phyloP scores from a whole-genome alignment of 106 monocot genomes.

The Dendrobium nobile region DNA sequence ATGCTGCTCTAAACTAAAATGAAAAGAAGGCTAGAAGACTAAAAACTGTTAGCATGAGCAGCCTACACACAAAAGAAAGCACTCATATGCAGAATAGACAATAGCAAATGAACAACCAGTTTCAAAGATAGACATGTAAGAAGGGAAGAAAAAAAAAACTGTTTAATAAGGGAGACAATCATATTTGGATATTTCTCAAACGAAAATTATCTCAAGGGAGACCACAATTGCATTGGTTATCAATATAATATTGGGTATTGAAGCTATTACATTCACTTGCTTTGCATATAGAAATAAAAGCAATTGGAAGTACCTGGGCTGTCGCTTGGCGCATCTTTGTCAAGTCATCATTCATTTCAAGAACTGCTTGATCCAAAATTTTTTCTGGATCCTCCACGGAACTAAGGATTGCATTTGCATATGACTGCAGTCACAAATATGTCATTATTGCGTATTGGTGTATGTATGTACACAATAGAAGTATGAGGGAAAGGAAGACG shows the following conservation, averaged over 20 bases:
- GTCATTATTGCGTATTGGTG: conserved; percentile 1
- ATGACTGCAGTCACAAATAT: conserved; percentile 52
- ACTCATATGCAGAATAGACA: neutral
- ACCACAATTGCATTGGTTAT: neutral
- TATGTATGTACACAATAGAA: neutral
- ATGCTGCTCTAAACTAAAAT: neutral
- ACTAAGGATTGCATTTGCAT: conserved; percentile 91
- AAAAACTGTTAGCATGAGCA: neutral
- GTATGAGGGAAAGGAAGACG: neutral
- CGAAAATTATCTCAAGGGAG: neutral
- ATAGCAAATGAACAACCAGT: neutral
- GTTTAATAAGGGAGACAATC: neutral
- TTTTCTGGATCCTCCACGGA: conserved; percentile 94
- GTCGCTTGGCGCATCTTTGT: conserved; percentile 98
- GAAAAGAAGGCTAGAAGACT: neutral
- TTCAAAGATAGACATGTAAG: neutral
- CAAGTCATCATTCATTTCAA: conserved; percentile 97
- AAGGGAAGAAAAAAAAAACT: neutral
- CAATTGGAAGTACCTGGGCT: conserved; percentile 58
- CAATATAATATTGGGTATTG: neutral
- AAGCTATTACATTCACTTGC: neutral
- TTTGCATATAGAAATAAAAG: neutral
- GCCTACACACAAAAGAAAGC: neutral
- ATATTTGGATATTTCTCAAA: neutral
- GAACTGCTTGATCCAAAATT: conserved; percentile 90